Conservation (phyloP, 2,329 filamentous ascomycete species). For the Cordyceps sp. region DNA sequence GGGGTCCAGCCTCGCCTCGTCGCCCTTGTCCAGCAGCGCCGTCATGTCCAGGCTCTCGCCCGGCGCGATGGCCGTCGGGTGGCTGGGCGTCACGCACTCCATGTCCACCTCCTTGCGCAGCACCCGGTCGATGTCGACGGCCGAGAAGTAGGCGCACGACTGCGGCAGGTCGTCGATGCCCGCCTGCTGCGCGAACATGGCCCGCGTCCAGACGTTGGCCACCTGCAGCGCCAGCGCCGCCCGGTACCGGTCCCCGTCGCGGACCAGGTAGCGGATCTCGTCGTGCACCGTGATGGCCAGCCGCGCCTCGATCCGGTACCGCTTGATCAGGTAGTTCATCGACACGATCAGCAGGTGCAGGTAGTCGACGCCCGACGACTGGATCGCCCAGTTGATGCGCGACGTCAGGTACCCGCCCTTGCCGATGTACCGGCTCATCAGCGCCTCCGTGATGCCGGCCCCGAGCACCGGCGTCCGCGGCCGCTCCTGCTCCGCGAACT, state of each 20-base stretch:
- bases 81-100: conserved; percentile 86
- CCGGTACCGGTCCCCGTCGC: conserved; percentile 70
- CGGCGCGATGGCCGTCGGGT: conserved; percentile 58
- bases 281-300: conserved; percentile 92
- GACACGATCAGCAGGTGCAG: conserved; percentile 80
- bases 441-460: conserved; percentile 87
- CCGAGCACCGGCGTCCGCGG: conserved; percentile 85
- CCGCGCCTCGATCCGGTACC: conserved; percentile 71
- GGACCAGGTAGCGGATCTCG: conserved; percentile 87
- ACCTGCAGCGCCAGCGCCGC: conserved; percentile 87
- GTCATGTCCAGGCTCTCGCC: conserved; percentile 79
- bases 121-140: conserved; percentile 87
- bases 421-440: conserved; percentile 75
- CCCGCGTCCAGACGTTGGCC: conserved; percentile 88
- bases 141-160: conserved; percentile 87
- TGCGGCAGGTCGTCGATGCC: conserved; percentile 92
- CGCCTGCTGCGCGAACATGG: conserved; percentile 94
- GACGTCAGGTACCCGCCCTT: conserved; percentile 89
- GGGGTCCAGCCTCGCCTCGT: conserved; percentile 52
- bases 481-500: conserved; percentile 87
- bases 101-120: conserved; percentile 97
- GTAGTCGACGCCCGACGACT: conserved; percentile 94
- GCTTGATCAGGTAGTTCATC: conserved; percentile 85
- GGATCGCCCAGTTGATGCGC: conserved; percentile 97
- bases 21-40: conserved; percentile 58